These are phyloP conservation scores for Quercus rubra DNA, from an alignment of 306 rosid genomes.

Conservation along the genomic window DNA sequence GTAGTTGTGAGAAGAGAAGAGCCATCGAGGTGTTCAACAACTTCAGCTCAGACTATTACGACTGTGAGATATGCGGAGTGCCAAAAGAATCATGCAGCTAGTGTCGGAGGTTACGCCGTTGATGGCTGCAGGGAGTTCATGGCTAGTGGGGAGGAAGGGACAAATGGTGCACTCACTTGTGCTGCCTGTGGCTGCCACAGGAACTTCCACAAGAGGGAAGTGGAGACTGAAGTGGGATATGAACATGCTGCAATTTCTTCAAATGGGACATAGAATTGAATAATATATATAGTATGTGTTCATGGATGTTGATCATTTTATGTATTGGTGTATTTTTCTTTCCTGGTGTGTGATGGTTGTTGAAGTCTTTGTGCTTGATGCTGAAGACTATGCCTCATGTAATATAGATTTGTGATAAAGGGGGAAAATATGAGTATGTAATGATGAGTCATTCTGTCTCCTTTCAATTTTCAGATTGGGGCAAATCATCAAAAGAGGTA, in stretches of 20 bases:
- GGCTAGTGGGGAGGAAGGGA: constrained; percentile 67
- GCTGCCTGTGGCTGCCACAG: constrained; percentile 96
- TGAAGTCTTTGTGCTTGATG: not conserved
- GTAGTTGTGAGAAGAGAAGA: constrained; percentile 72
- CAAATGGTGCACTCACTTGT: constrained; percentile 60
- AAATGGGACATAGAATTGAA: constrained; percentile 21
- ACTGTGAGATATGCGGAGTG: constrained; percentile 81
- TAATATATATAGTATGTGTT: not conserved
- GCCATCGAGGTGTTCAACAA: constrained; percentile 20
- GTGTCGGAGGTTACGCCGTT: constrained; percentile 81
- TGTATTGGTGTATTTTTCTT: constrained; percentile 13
- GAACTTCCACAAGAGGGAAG: constrained; percentile 73
- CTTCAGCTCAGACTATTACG: constrained; percentile 16
- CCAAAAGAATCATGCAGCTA: constrained; percentile 93
- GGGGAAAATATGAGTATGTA: not conserved
- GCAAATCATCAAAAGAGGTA: not conserved
- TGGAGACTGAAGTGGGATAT: constrained; percentile 47
- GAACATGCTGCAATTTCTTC: constrained; percentile 54
- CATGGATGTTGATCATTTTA: not conserved
- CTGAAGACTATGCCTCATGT: not conserved
- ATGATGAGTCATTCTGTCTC: not conserved
- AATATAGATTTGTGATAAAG: not conserved
- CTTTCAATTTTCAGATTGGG: not conserved
- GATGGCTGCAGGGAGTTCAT: constrained; percentile 95
- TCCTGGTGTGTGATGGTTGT: constrained; percentile 15